Conservation (phyloP, 805 yeast genomes). For the Candida michaelii region DNA sequence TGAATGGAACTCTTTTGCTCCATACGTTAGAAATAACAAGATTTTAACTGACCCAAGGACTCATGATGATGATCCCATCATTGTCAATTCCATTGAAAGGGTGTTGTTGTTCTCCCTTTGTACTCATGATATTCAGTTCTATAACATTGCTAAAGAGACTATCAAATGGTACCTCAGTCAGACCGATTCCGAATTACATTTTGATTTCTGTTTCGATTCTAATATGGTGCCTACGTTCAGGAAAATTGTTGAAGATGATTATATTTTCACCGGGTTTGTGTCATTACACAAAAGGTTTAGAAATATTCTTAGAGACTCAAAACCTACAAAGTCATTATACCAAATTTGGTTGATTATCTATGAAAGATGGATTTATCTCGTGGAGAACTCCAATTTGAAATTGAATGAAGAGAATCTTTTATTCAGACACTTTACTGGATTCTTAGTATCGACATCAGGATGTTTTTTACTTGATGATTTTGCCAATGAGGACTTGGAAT, state of each 20-base stretch:
- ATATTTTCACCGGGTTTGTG: slow-evolving; percentile 65
- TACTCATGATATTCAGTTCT: slow-evolving; percentile 45
- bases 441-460: slow-evolving; percentile 70
- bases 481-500: slow-evolving; percentile 20
- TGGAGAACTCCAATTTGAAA: slow-evolving; percentile 20
- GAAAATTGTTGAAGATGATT: slow-evolving; percentile 50
- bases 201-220: slow-evolving; percentile 6
- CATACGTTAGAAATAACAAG: slow-evolving; percentile 15
- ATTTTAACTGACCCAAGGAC: slow-evolving; percentile 15
- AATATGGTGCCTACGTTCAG: slow-evolving; percentile 29
- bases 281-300: slow-evolving; percentile 71
- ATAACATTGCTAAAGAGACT: slow-evolving; percentile 37
- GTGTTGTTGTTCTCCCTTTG: slow-evolving; percentile 39
- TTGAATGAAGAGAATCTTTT: slow-evolving; percentile 44
- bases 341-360: slow-evolving; percentile 48
- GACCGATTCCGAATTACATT: slow-evolving; percentile 10
- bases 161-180: slow-evolving; percentile 33
- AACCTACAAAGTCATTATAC: slow-evolving; percentile 29
- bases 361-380: slow-evolving; percentile 45
- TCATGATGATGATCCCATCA: slow-evolving; percentile 11
- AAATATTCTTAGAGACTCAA: slow-evolving; percentile 26
- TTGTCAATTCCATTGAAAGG: slow-evolving; percentile 31
- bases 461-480: slow-evolving; percentile 45
- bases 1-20: slow-evolving; percentile 21
- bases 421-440: slow-evolving; percentile 70